Percentiles rank a stretch among this genome's conserved stretches.
Evolutionary conservation across 768 basidiomycete species (phyloP).

Genomic region (Termitomyces sp.): DNA sequence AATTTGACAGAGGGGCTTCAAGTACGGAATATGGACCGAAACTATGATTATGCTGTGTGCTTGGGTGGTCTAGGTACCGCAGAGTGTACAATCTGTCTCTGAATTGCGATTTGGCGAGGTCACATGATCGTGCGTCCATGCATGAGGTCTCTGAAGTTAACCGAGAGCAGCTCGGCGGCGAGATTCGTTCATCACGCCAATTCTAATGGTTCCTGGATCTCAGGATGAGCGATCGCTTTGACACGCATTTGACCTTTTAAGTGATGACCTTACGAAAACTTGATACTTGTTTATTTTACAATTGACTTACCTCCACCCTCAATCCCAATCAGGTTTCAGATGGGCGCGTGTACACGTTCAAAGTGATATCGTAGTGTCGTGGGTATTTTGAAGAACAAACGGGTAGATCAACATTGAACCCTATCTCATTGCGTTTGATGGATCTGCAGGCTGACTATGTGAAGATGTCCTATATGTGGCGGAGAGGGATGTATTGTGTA

Average conservation of each 20-base stretch:
- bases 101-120: conserved; percentile 6
- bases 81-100: too few relatives aligned
- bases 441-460: not conserved
- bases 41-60: not conserved
- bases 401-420: not conserved
- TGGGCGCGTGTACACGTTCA: too few relatives aligned
- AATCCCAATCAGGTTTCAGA: not conserved
- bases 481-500: conserved; percentile 2
- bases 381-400: not conserved
- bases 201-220: conserved; percentile 14
- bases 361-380: not conserved
- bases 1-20: not conserved
- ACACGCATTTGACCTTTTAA: too few relatives aligned
- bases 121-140: conserved; percentile 12
- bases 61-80: too few relatives aligned
- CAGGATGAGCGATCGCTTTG: not conserved
- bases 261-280: too few relatives aligned
- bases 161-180: not conserved
- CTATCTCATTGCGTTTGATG: not conserved
- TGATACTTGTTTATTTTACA: not conserved
- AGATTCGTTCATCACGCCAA: conserved; percentile 9
- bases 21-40: not conserved
- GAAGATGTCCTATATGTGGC: not conserved
- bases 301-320: conserved; percentile 3
- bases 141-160: not conserved